Evolutionary conservation across 108 stramenopile genomes (phyloP), one percentile per base, ranked within the genome.

Genomic region (Parietichytrium sp.): DNA sequence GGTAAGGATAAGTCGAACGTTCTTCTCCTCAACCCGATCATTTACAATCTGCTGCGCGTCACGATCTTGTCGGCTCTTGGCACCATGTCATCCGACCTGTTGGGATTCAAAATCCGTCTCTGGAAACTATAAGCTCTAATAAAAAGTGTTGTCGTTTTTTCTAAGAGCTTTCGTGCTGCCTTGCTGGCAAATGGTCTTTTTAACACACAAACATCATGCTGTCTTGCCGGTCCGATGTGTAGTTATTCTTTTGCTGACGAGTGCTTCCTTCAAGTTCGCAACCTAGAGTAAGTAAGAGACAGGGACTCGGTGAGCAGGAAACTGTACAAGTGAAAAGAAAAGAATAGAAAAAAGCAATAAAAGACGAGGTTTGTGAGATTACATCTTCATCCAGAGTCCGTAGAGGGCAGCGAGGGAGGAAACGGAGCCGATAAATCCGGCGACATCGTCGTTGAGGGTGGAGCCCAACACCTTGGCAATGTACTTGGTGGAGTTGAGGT

Each of bases 81-180:
- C 36, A 72, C 61, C 61, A 72, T 72, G 61, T 72, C 61, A n/a
- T 72, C 61, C 8, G 61, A 72, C 33, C n/a, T 72, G 10, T 25
- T 72, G 29, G 61, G 61, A 10, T 72, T 72, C 42, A 72, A 72
- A 42, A 42, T 72, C 13, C 61, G 61, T 45, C 20, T 72, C 6
- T 72, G 61, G 61, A 72, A 72, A 20, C 36, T 72, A 10, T 53
- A 53, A n/a, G n/a, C n/a, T n/a, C n/a, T n/a, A n/a, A n/a, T n/a
- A n/a, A n/a, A n/a, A n/a, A n/a, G n/a, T n/a, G n/a, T n/a, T n/a
- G n/a, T n/a, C n/a, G n/a, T n/a, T n/a, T n/a, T n/a, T n/a, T n/a
- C n/a, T n/a, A n/a, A n/a, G n/a, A n/a, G n/a, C n/a, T n/a, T n/a
- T n/a, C n/a, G n/a, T n/a, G n/a, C n/a, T n/a, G n/a, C n/a, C n/a